A percentile compares a stretch with the other conserved stretches of the same genome.
Evolutionary conservation across 495 filamentous ascomycete species (phyloP).

Genomic region (Chaetomium cochliodes): DNA sequence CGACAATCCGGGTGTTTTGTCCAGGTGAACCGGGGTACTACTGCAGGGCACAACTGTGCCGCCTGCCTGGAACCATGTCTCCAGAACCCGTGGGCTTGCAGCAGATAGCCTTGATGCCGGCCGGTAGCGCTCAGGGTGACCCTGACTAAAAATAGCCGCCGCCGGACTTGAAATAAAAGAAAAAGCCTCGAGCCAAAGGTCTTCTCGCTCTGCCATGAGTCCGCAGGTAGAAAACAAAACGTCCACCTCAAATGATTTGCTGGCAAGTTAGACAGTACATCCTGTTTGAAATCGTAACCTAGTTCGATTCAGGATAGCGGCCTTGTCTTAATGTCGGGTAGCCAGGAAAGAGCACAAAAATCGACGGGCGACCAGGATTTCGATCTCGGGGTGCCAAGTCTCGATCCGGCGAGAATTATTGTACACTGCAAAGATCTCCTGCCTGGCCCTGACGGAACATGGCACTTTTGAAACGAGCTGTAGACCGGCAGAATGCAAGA

Average conservation of each 20-base stretch:
- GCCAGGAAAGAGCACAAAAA: neutral
- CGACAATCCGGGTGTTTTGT: neutral
- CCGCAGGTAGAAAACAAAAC: neutral
- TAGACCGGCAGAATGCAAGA: neutral
- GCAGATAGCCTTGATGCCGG: slow-evolving; percentile 11
- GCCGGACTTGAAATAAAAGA: slow-evolving; percentile 29
- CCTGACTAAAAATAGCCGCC: slow-evolving; percentile 17
- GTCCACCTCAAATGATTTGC: neutral
- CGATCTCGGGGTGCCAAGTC: neutral
- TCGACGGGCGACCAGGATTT: neutral
- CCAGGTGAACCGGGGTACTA: neutral
- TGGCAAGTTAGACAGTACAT: neutral
- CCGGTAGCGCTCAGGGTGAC: neutral
- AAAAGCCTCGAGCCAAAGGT: neutral
- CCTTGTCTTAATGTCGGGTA: neutral
- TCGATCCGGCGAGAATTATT: neutral
- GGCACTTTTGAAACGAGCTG: neutral
- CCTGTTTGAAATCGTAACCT: too few relatives aligned
- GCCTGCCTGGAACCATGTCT: slow-evolving; percentile 1
- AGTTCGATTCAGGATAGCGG: neutral
- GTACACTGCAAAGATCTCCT: neutral
- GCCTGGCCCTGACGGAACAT: neutral
- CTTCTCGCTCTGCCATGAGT: neutral
- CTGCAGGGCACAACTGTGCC: slow-evolving; percentile 3
- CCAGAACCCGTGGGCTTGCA: slow-evolving; percentile 21